Percentiles rank a stretch among this genome's conserved stretches.
phyloP scores from a whole-genome alignment of 1,284 basidiomycete species.

The Trichosporon faecale region DNA sequence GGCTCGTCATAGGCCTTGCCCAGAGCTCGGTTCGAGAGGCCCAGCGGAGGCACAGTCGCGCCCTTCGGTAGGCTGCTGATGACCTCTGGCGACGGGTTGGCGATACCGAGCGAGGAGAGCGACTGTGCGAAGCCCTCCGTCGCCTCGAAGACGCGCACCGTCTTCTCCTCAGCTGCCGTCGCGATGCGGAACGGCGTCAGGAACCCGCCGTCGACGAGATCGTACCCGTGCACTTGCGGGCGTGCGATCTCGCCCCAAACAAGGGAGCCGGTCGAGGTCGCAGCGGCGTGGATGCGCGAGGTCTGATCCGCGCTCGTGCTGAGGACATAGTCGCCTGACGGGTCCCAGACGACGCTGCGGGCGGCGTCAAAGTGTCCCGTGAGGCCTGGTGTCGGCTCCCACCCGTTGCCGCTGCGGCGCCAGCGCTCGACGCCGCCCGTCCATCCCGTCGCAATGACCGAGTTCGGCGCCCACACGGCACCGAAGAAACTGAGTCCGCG shows the following conservation, averaged over 20 bases:
- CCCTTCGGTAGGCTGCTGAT: constrained; percentile 48
- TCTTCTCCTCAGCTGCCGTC: constrained; percentile 89
- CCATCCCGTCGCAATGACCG: constrained; percentile 84
- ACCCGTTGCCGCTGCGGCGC: constrained; percentile 57
- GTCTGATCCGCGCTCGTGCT: constrained; percentile 85
- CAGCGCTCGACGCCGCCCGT: constrained; percentile 86
- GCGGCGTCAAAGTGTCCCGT: constrained; percentile 77
- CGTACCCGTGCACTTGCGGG: constrained; percentile 93
- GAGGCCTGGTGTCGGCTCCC: constrained; percentile 73
- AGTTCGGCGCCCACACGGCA: constrained; percentile 66
- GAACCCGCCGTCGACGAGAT: constrained; percentile 75
- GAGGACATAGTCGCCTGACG: constrained; percentile 74
- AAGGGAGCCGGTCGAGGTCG: constrained; percentile 25
- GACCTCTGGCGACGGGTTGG: background rate
- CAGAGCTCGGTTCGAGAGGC: constrained; percentile 69
- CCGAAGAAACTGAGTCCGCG: constrained; percentile 86
- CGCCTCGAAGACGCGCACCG: constrained; percentile 83
- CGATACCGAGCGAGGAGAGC: constrained; percentile 54
- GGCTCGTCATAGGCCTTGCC: constrained; percentile 58
- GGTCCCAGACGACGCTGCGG: constrained; percentile 77
- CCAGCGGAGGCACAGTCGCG: constrained; percentile 72
- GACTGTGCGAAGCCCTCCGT: constrained; percentile 70
- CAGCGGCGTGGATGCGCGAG: constrained; percentile 73
- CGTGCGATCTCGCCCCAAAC: constrained; percentile 82
- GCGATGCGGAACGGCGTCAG: constrained; percentile 72